Evolutionary conservation across 192 early-diverging fungal species (phyloP).

Genomic region (Coemansia sp.): DNA sequence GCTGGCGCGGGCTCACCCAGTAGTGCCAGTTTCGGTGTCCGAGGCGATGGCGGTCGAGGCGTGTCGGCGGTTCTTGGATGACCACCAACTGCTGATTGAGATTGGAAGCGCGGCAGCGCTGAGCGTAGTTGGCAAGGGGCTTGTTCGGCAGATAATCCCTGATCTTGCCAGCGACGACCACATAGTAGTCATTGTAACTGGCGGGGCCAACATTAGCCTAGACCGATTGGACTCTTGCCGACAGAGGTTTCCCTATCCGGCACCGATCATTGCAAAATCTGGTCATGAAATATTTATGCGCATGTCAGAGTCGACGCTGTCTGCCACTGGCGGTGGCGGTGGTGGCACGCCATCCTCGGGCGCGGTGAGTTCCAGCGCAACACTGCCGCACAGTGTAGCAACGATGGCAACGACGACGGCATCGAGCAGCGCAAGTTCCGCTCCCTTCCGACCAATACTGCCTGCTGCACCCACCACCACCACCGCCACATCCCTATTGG

Average conservation of each 20-base stretch:
- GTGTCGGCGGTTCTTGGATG: constrained; percentile 37
- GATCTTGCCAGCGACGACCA: constrained; percentile 54
- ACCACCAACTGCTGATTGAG: constrained; percentile 55
- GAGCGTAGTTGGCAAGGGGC: constrained; percentile 58
- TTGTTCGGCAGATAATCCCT: constrained; percentile 62
- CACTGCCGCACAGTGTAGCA: no score
- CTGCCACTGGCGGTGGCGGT: neutral
- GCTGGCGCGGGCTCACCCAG: constrained; percentile 21
- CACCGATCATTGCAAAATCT: constrained; percentile 67
- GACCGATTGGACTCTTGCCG: constrained; percentile 58
- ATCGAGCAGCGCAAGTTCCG: no score
- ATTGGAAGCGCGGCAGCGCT: constrained; percentile 62
- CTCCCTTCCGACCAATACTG: no score
- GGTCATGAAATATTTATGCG: constrained; percentile 64
- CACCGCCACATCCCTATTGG: neutral
- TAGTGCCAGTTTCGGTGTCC: constrained; percentile 19
- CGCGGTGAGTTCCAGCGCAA: neutral
- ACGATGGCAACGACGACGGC: no score
- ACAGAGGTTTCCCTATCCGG: constrained; percentile 56
- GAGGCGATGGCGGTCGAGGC: constrained; percentile 55
- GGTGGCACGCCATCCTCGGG: neutral
- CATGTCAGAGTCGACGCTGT: constrained; percentile 29
- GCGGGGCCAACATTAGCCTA: constrained; percentile 65
- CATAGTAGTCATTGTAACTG: constrained; percentile 67
- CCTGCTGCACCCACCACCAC: neutral